Conservation (phyloP, 352 stramenopile genomes). For the Globisporangium iwayamae region DNA sequence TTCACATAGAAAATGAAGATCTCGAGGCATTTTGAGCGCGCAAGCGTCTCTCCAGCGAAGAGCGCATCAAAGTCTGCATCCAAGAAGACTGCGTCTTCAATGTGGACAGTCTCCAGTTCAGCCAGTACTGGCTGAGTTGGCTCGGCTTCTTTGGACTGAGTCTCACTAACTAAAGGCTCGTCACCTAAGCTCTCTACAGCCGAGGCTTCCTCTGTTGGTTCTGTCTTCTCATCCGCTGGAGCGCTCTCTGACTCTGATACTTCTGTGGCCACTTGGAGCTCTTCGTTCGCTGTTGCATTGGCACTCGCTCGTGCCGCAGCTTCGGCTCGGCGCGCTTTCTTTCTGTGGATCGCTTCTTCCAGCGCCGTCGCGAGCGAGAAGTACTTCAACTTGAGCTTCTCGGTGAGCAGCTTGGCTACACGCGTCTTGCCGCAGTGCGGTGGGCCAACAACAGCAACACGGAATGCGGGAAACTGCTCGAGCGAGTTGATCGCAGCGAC, state of each 20-base stretch:
- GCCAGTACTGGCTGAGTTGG: background rate
- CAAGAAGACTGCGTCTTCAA: constrained; percentile 32
- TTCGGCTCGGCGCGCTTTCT: constrained; percentile 4
- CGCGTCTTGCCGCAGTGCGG: constrained; percentile 55
- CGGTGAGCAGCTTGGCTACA: constrained; percentile 41
- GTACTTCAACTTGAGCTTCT: constrained; percentile 41
- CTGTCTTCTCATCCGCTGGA: background rate
- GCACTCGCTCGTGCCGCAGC: background rate
- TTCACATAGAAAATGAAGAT: constrained; percentile 40
- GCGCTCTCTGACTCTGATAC: background rate
- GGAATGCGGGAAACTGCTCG: constrained; percentile 38
- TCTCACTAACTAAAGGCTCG: background rate
- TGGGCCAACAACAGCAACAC: constrained; percentile 51
- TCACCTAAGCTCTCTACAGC: background rate
- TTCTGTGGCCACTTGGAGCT: background rate
- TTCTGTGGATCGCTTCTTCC: constrained; percentile 35
- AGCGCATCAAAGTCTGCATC: constrained; percentile 36
- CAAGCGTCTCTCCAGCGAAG: constrained; percentile 28
- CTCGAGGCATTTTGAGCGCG: constrained; percentile 22
- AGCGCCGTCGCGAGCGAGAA: constrained; percentile 38
- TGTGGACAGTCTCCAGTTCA: constrained; percentile 4
- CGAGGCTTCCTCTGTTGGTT: constrained; percentile 9
- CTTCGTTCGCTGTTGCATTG: constrained; percentile 10
- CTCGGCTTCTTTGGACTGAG: background rate
- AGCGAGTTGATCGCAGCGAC: constrained; percentile 33